Evolutionary conservation across 2,329 filamentous ascomycete genomes (phyloP).

Genomic region (Colletotrichum sojae): DNA sequence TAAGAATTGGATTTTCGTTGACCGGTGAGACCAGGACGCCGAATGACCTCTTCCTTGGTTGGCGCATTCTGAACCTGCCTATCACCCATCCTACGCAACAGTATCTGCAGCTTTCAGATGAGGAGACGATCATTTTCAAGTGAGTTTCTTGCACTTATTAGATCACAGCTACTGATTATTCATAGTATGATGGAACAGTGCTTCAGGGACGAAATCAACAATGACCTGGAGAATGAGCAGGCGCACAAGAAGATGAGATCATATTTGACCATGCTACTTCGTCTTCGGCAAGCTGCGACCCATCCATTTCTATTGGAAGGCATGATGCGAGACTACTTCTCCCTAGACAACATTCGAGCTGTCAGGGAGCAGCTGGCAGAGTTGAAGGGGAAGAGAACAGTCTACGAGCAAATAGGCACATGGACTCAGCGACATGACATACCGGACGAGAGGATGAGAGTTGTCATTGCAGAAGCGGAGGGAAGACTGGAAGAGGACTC

Average conservation of each 20-base stretch:
- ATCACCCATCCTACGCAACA: slow-evolving; percentile 39
- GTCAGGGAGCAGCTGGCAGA: neutral
- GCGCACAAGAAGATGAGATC: neutral
- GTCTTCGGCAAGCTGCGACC: slow-evolving; percentile 45
- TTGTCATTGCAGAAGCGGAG: neutral
- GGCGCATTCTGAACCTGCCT: slow-evolving; percentile 46
- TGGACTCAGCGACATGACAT: slow-evolving; percentile 16
- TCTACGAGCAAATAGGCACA: slow-evolving; percentile 22
- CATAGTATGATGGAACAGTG: slow-evolving; percentile 11
- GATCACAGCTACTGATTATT: neutral
- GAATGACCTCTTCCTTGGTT: slow-evolving; percentile 48
- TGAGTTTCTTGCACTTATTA: slow-evolving; percentile 30
- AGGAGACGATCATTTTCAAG: slow-evolving; percentile 47
- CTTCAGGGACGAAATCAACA: slow-evolving; percentile 4
- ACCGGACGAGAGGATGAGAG: neutral
- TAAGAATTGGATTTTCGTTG: neutral
- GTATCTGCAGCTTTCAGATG: slow-evolving; percentile 43
- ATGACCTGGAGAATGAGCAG: neutral
- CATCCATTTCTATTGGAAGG: slow-evolving; percentile 49
- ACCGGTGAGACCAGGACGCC: slow-evolving; percentile 43
- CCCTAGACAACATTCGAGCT: neutral
- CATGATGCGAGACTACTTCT: slow-evolving; percentile 6
- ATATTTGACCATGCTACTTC: slow-evolving; percentile 14
- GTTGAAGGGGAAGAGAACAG: neutral
- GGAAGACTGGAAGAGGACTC: neutral